A percentile compares a stretch with the other conserved stretches of the same genome.
These are phyloP conservation scores for Amphichorda felina DNA, from an alignment of 2,329 filamentous ascomycete species.

Conservation along the genomic window DNA sequence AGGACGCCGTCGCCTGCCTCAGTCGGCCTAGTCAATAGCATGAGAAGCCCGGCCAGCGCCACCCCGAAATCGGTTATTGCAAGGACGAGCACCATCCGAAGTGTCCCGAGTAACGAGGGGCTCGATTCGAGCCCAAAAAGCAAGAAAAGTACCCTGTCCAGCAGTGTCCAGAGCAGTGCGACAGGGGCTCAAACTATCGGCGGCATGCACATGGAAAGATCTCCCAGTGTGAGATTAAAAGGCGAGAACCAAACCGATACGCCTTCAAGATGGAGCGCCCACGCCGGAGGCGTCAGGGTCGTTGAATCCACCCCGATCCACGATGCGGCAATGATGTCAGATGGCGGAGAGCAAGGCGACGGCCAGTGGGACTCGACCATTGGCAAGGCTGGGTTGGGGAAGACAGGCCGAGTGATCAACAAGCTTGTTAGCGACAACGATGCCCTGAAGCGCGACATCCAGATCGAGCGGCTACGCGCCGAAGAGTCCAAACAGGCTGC, in stretches of 20 bases:
- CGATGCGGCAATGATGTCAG: conserved; percentile 14
- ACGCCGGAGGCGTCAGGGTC: conserved; percentile 13
- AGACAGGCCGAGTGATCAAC: conserved; percentile 71
- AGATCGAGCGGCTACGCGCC: conserved; percentile 51
- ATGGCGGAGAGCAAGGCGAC: conserved; percentile 20
- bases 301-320: conserved; percentile 15
- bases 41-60: conserved; percentile 15
- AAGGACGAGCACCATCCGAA: conserved; percentile 38
- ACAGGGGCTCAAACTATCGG: conserved; percentile 32
- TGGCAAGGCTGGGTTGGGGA: conserved; percentile 58
- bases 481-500: conserved; percentile 62
- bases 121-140: conserved; percentile 31
- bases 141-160: conserved; percentile 41
- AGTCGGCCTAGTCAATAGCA: conserved; percentile 25
- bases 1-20: conserved; percentile 25
- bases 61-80: conserved; percentile 18
- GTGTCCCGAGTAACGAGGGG: conserved; percentile 43
- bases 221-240: conserved; percentile 23
- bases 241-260: conserved; percentile 12
- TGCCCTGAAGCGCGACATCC: conserved; percentile 59
- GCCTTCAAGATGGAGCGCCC: conserved; percentile 18
- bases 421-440: conserved; percentile 73
- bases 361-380: conserved; percentile 53
- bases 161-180: conserved; percentile 41
- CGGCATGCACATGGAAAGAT: conserved; percentile 19